Evolutionary conservation across 768 basidiomycete genomes (phyloP).

Genomic region (Tubosaeta sp.): DNA sequence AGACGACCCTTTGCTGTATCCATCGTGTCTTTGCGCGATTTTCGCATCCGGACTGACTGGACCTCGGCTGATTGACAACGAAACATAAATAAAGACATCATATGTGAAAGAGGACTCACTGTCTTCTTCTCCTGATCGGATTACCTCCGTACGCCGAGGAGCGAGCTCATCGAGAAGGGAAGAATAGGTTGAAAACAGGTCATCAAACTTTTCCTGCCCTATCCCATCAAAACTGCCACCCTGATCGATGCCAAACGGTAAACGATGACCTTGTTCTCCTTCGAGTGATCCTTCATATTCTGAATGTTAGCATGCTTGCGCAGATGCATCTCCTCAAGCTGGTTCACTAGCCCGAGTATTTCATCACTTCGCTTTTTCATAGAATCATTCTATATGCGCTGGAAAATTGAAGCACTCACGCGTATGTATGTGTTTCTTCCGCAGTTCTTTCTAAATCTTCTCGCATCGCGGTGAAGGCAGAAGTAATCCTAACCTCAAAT

Average conservation of each 20-base stretch:
- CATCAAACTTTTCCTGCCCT: constrained; percentile 20
- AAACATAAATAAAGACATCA: constrained; percentile 2
- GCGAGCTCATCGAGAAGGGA: constrained; percentile 31
- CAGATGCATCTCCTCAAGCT: constrained; percentile 21
- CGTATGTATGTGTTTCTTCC: constrained; percentile 26
- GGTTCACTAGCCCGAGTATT: constrained; percentile 15
- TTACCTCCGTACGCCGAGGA: constrained; percentile 26
- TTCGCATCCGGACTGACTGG: constrained; percentile 30
- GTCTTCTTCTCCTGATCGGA: constrained; percentile 30
- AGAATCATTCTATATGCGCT: neutral
- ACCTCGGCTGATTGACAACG: constrained; percentile 25
- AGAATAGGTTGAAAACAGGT: constrained; percentile 21
- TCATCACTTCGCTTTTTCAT: constrained; percentile 15
- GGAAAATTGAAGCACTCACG: constrained; percentile 17
- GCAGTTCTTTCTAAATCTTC: constrained; percentile 8
- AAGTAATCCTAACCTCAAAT: constrained; percentile 18
- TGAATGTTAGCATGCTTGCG: constrained; percentile 8
- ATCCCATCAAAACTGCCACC: constrained; percentile 5
- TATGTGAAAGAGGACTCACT: constrained; percentile 24
- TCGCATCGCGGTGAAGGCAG: constrained; percentile 14
- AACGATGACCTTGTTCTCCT: constrained; percentile 15
- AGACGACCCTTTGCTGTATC: constrained; percentile 30
- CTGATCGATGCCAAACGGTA: neutral
- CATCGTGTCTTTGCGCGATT: constrained; percentile 33
- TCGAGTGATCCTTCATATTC: constrained; percentile 4